Evolutionary conservation across 2,329 filamentous ascomycete genomes (phyloP), one percentile per base, ranked within the genome.

Genomic region (Botrytis fragariae): DNA sequence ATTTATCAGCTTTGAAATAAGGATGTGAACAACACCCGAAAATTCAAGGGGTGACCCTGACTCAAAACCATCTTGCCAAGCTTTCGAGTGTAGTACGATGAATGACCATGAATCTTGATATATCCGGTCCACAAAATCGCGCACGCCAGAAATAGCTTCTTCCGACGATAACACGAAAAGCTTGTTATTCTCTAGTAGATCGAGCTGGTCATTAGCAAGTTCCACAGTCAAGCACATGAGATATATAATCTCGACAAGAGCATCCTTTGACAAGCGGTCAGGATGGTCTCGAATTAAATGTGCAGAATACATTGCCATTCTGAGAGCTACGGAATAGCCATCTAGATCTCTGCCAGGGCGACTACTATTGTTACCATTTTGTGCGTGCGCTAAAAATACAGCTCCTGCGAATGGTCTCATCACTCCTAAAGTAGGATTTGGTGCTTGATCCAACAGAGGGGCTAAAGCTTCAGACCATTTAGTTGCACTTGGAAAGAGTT

Each of bases 381-480:
- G 72, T 7, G 78, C 76, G 18, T 83, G 80, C 0, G 92, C 85
- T 4, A 97, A 83, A 76, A 92, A 90, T 9, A 92, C 87, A 0
- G 89, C 89, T 5, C 93, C 93, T 0, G 89, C 90, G 10, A 97
- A 84, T 37, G 86, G 87, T 79, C 90, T 95, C 3, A 91, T 93
- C 7, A 97, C 88, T 0, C 93, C 89, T 4, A 97, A 82, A 0
- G 93, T 90, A 8, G 88, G 84, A 74, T 89, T 88, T 3, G 90
- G 87, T 1, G 83, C 77, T 1, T 82, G 79, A 44, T 85, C 81
- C 9, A 92, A 82, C 73, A 94, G 86, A 1, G 83, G 83, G 0
- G 81, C 79, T 4, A 97, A 82, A 22, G 92, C 87, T 22, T 85
- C 77, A 77, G 87, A 85, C 94, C 95, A 98, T 16, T 88, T 82